Percentiles rank a stretch among this genome's conserved stretches.
Conservation (phyloP, 192 early-diverging fungal genomes). For the Piromyces finnis region DNA sequence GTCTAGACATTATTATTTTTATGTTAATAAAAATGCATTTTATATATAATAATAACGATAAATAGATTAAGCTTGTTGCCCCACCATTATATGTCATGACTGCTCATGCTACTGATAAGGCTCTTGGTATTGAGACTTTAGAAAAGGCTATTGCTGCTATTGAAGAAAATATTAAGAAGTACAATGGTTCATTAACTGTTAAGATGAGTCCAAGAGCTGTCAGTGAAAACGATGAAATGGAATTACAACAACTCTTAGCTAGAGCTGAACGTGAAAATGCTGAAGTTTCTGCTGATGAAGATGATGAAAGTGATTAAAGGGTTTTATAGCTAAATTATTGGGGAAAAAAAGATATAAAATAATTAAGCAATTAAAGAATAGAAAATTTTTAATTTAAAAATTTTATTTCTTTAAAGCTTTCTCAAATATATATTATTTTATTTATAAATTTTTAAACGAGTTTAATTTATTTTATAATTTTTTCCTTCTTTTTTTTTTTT, state of each 20-base stretch:
- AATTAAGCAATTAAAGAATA: not conserved
- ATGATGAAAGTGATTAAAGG: constrained; percentile 25
- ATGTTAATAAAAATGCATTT: no score
- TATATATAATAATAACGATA: no score
- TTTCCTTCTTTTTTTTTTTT: no score
- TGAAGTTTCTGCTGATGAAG: constrained; percentile 83
- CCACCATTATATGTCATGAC: constrained; percentile 89
- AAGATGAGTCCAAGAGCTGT: constrained; percentile 87
- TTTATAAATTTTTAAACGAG: no score
- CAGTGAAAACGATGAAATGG: constrained; percentile 78
- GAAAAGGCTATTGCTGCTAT: constrained; percentile 70
- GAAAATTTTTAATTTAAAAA: no score
- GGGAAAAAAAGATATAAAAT: not conserved
- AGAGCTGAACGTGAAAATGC: constrained; percentile 79
- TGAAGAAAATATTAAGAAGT: constrained; percentile 56
- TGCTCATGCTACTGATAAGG: constrained; percentile 68
- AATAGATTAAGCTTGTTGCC: constrained; percentile 63
- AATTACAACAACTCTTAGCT: constrained; percentile 77
- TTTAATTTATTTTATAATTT: no score
- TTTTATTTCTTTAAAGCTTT: no score
- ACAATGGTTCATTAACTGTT: constrained; percentile 55
- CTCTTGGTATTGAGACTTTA: constrained; percentile 65
- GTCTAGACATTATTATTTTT: no score
- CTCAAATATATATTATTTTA: no score
- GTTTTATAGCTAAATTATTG: not conserved